Base-by-base conservation (phyloP, 2,329 filamentous ascomycete genomes). In the Tolypocladium cylindrosporum region DNA sequence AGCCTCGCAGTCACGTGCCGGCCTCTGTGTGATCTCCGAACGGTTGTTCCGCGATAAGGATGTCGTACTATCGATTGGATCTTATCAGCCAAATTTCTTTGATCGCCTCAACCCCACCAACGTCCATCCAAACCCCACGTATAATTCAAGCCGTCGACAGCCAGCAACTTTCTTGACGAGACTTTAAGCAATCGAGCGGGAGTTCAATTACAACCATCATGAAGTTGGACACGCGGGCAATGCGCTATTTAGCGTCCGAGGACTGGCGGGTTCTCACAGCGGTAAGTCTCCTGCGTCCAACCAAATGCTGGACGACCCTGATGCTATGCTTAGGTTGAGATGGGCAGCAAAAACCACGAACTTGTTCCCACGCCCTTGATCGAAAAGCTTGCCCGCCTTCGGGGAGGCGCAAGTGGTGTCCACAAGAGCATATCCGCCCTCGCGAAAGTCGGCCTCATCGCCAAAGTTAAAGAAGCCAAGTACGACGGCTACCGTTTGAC, bases 401-500 rank as follows among this genome's bases (percentile, higher is more conserved):
- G 90, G 58, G 89, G 89, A 58, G 88, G 88, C 57, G 83, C 84
- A 63, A 88, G 82, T 66, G 89, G 90, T 60, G 91, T 96, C 24
- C 89, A 94, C 73, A 89, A 82, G 67, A 88, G 86, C 69, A 97
- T 99, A 65, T 96, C 92, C 31, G 87, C 85, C 56, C 85, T 99
- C 56, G 94, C 94, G 62, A 99, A 99, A 74, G 86, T 88, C 54
- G 90, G 90, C 60, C 81, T 99, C 66, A 96, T 99, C 67, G 91
- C 89, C 51, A 89, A 89, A 65, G 86, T 96, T 65, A 96, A 96
- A 74, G 96, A 97, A 72, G 90, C 93, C 62, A 93, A 91, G 73
- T 99, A 99, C 75, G 94, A 99, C 68, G 94, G 94, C 61, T 99
- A 99, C 76, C 87, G 95, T 56, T 82, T 99, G 57, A 96, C 93